phyloP scores from a whole-genome alignment of 495 filamentous ascomycete genomes.

The Tuber calosporum region DNA sequence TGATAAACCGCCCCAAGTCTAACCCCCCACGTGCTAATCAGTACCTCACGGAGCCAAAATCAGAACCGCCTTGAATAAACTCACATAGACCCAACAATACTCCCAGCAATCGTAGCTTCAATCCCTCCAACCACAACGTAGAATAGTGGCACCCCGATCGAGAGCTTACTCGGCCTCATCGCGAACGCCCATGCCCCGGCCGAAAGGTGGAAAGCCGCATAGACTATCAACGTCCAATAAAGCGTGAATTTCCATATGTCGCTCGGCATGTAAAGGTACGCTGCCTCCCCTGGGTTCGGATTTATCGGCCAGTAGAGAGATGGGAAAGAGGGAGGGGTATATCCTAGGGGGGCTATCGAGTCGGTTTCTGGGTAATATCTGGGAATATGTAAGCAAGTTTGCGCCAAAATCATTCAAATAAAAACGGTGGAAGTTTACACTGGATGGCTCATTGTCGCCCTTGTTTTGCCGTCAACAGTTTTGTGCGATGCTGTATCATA shows the following conservation, averaged over 20 bases:
- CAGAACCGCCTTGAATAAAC: slow-evolving; percentile 42
- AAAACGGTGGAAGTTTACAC: neutral
- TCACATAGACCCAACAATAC: slow-evolving; percentile 80
- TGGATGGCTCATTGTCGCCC: neutral
- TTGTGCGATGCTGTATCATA: neutral
- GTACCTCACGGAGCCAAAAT: slow-evolving; percentile 8
- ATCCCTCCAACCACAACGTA: slow-evolving; percentile 68
- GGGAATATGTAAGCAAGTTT: slow-evolving; percentile 7
- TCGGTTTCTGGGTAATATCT: slow-evolving; percentile 22
- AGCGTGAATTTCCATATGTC: slow-evolving; percentile 93
- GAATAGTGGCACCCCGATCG: slow-evolving; percentile 56
- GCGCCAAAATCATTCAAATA: neutral
- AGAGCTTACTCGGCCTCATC: slow-evolving; percentile 53
- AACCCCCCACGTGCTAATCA: slow-evolving; percentile 33
- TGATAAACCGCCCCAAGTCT: slow-evolving; percentile 85
- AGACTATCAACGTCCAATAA: slow-evolving; percentile 74
- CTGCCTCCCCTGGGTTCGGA: slow-evolving; percentile 47
- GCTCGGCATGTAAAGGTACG: slow-evolving; percentile 65
- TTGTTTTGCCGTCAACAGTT: neutral
- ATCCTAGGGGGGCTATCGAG: slow-evolving; percentile 51
- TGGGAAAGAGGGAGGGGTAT: slow-evolving; percentile 70
- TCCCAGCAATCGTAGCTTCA: slow-evolving; percentile 80
- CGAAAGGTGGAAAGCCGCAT: slow-evolving; percentile 59
- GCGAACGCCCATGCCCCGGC: slow-evolving; percentile 65
- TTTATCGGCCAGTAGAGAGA: slow-evolving; percentile 76